A percentile compares a stretch with the other conserved stretches of the same genome.
Conservation (phyloP, 306 rosid species). For the Lupinus albus region DNA sequence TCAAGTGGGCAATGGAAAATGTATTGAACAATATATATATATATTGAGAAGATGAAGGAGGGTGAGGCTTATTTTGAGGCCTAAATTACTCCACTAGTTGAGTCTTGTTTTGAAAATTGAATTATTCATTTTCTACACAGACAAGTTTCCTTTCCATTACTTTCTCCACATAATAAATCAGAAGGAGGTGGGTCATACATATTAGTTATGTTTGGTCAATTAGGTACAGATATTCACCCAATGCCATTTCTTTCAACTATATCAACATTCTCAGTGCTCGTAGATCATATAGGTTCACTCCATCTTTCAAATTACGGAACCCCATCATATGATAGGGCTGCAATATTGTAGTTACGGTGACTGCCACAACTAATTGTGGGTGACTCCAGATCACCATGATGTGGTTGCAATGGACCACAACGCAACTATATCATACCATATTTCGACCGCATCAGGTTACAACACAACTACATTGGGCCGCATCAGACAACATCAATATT, state of each 20-base stretch:
- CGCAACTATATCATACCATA: too few species aligned
- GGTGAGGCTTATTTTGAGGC: constrained; percentile 36
- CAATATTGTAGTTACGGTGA: too few species aligned
- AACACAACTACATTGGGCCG: too few species aligned
- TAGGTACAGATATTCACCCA: constrained; percentile 22
- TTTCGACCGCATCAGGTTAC: too few species aligned
- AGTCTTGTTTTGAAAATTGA: constrained; percentile 32
- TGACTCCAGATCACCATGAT: too few species aligned
- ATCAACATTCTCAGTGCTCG: constrained; percentile 12
- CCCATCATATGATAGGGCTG: too few species aligned
- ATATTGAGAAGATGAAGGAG: constrained; percentile 20
- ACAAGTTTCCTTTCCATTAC: constrained; percentile 37
- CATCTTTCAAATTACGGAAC: too few species aligned
- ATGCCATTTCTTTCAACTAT: constrained; percentile 9
- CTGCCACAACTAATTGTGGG: too few species aligned
- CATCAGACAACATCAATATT: too few species aligned
- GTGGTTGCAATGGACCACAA: too few species aligned
- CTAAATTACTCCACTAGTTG: background rate
- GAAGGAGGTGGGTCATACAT: constrained; percentile 34
- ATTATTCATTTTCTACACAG: constrained; percentile 42
- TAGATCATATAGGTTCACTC: too few species aligned
- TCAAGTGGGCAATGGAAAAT: constrained; percentile 20
- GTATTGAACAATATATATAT: constrained; percentile 16
- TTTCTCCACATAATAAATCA: constrained; percentile 16
- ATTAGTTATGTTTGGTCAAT: constrained; percentile 24